Percentiles rank a stretch among this genome's conserved stretches.
These are phyloP conservation scores for Globisporangium cystogenes DNA, from an alignment of 352 stramenopile genomes.

Conservation along the genomic window DNA sequence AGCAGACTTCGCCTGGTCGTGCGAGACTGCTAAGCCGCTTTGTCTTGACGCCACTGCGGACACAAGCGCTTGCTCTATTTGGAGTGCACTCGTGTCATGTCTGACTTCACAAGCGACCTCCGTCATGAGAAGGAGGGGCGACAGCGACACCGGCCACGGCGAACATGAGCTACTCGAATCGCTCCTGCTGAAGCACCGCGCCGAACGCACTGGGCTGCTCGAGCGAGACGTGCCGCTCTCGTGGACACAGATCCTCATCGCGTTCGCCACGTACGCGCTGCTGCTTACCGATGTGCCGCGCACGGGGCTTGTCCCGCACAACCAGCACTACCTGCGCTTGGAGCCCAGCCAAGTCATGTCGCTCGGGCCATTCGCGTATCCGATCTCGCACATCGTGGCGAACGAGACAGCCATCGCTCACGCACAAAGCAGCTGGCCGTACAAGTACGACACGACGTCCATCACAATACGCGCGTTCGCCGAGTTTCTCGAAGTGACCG, in stretches of 20 bases:
- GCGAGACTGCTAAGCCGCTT: too few species aligned
- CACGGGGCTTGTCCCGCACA: background rate
- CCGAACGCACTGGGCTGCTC: too few species aligned
- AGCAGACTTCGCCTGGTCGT: too few species aligned
- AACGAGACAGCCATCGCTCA: background rate
- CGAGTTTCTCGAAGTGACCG: slow-evolving; percentile 1
- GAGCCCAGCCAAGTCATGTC: background rate
- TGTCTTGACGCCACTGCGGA: too few species aligned
- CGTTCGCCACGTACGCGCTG: background rate
- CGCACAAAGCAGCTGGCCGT: slow-evolving; percentile 1
- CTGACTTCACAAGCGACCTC: too few species aligned
- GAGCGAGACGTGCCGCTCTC: background rate
- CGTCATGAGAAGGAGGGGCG: too few species aligned
- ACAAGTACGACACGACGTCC: slow-evolving; percentile 15
- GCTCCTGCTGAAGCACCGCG: too few species aligned
- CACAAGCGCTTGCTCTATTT: too few species aligned
- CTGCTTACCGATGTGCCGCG: slow-evolving; percentile 3
- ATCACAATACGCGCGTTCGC: slow-evolving; percentile 7
- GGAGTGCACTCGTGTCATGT: too few species aligned
- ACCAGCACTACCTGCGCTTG: background rate
- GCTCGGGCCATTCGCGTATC: slow-evolving; percentile 11
- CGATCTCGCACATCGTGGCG: background rate
- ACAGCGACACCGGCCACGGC: too few species aligned
- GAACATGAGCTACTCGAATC: too few species aligned
- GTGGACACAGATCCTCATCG: background rate